Evolutionary conservation across 805 yeast genomes (phyloP).

Genomic region (Hanseniaspora lindneri): DNA sequence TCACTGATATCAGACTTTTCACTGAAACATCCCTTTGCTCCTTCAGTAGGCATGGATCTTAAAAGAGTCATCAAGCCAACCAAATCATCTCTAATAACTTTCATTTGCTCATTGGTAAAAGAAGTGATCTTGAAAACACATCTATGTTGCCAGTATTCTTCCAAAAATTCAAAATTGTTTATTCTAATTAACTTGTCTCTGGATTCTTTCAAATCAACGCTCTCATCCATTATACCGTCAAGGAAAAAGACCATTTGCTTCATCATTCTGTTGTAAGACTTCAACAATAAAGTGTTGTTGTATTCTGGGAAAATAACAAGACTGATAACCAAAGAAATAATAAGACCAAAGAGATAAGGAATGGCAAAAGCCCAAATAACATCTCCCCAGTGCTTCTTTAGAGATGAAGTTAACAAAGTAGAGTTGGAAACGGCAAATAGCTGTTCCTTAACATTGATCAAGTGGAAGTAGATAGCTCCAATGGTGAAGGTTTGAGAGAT

Average conservation of each 20-base stretch:
- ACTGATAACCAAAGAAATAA: conserved; percentile 31
- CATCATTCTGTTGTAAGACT: conserved; percentile 23
- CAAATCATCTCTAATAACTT: conserved; percentile 6
- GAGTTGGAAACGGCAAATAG: conserved; percentile 4
- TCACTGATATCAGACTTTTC: not conserved
- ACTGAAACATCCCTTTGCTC: not conserved
- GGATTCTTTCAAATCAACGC: not conserved
- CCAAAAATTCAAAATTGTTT: conserved; percentile 4
- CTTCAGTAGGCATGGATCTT: conserved; percentile 12
- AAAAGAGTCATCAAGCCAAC: conserved; percentile 4
- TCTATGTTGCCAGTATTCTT: not conserved
- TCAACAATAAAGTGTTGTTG: conserved; percentile 30
- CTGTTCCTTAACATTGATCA: conserved; percentile 20
- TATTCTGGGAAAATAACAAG: conserved; percentile 31
- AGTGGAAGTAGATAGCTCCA: conserved; percentile 30
- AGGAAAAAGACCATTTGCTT: conserved; percentile 22
- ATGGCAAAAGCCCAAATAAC: conserved; percentile 34
- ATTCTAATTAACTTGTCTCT: conserved; percentile 12
- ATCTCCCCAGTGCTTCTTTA: conserved; percentile 26
- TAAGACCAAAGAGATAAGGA: conserved; percentile 36
- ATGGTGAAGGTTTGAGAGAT: conserved; percentile 30
- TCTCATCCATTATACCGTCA: not conserved
- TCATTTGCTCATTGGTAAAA: conserved; percentile 4
- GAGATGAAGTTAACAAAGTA: conserved; percentile 15
- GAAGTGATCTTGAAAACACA: conserved; percentile 2